Evolutionary conservation across 768 basidiomycete species (phyloP), one percentile per base, ranked within the genome.

Genomic region (Rhizopogon vinicolor): DNA sequence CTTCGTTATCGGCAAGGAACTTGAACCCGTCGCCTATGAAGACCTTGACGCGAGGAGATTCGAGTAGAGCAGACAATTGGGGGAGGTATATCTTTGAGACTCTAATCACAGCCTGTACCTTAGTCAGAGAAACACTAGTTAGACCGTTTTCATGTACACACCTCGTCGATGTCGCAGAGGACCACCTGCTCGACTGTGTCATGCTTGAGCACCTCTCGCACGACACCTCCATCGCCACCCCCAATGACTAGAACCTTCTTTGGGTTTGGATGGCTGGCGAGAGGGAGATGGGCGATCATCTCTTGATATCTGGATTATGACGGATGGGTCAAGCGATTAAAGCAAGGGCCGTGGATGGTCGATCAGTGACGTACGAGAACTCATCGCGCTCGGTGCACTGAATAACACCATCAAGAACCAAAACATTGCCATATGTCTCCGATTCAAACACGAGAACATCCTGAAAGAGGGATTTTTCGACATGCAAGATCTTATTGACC

Each of bases 321-420:
- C 41, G 14, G 33, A 22, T 61, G 25, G 43, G 45, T 48, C 35
- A 54, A 29, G 9, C 19, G 40, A n/a, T 41, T 18, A 4, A 14
- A 49, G 14, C 48, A 49, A 16, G 8, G 8, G 46, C 8, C 9
- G 10, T 25, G 14, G 3, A 37, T 22, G 18, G 10, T 33, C 9
- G 31, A 33, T 33, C 7, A 28, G 35, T 22, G 3, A 81, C 90
- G 62, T 65, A 93, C 93, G 95, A 94, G 74, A 99, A 99, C 73
- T 99, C 97, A 67, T 99, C 97, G 45, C 95, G 86, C 74, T 99
- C 97, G 2, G 95, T 97, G 75, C 90, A 93, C 71, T 99, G 96
- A 62, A 99, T 90, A 53, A 89, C 93, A 52, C 93, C 91, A 68
- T 99, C 96, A 31, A 99, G 84, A 18, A 95, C 86, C 54, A 99